phyloP scores from a whole-genome alignment of 129 eudicot genomes.

The Scalesia atractyloides region DNA sequence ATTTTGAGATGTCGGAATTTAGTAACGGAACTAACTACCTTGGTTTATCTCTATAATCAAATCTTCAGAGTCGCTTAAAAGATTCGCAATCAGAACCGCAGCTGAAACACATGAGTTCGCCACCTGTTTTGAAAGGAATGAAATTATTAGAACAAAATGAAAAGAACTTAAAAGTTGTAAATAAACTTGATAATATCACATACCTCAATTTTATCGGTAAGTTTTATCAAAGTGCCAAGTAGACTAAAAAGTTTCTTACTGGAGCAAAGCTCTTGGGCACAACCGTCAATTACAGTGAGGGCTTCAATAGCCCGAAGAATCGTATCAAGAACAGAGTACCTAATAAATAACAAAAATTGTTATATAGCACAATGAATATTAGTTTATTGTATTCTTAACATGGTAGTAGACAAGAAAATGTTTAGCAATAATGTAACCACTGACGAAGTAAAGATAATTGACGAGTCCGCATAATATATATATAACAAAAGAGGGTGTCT shows the following conservation, averaged over 20 bases:
- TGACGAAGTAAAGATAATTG: slow-evolving; percentile 13
- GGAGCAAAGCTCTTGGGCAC: slow-evolving; percentile 62
- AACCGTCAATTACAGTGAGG: slow-evolving; percentile 58
- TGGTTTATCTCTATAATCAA: slow-evolving; percentile 58
- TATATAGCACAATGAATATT: not conserved
- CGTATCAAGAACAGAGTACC: slow-evolving; percentile 72
- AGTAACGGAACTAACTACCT: slow-evolving; percentile 43
- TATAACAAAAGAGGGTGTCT: no score
- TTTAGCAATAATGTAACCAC: slow-evolving; percentile 8
- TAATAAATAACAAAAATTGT: slow-evolving; percentile 25
- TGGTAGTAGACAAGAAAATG: not conserved
- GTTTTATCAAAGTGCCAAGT: slow-evolving; percentile 59
- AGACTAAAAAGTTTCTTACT: slow-evolving; percentile 63
- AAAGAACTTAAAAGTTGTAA: not conserved
- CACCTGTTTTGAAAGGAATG: slow-evolving; percentile 45
- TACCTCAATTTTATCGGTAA: slow-evolving; percentile 88
- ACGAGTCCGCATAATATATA: not conserved
- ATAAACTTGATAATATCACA: not conserved
- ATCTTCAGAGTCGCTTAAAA: slow-evolving; percentile 64
- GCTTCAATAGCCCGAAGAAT: slow-evolving; percentile 85
- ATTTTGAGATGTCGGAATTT: not conserved
- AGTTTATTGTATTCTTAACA: not conserved
- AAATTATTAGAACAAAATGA: not conserved
- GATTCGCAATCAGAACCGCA: slow-evolving; percentile 79
- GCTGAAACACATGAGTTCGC: slow-evolving; percentile 84